Percentiles rank a stretch among this genome's conserved stretches.
phyloP scores from a whole-genome alignment of 1,284 basidiomycete species.

The Irpex sp. region DNA sequence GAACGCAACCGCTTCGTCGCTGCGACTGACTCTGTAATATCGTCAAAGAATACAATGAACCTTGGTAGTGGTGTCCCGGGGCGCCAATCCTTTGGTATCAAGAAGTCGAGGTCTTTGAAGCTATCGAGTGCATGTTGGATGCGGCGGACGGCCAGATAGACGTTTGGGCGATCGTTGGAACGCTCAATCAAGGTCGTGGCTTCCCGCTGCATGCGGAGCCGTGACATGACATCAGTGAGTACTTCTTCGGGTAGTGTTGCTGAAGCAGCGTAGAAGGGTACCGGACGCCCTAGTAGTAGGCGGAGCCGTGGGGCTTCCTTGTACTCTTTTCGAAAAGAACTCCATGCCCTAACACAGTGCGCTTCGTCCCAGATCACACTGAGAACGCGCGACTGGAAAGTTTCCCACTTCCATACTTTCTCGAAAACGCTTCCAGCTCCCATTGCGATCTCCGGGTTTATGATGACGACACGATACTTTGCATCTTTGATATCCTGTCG shows the following conservation, averaged over 20 bases:
- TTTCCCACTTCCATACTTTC: conserved; percentile 22
- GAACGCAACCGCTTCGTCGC: conserved; percentile 11
- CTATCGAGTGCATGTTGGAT: conserved; percentile 5
- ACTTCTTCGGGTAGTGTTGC: conserved; percentile 4
- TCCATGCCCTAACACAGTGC: conserved; percentile 35
- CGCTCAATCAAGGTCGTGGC: not conserved
- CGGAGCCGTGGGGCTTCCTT: conserved; percentile 15
- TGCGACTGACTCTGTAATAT: conserved; percentile 14
- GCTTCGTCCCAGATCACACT: conserved; percentile 33
- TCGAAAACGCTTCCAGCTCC: conserved; percentile 17
- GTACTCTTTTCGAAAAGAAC: conserved; percentile 30
- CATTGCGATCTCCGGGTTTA: conserved; percentile 30
- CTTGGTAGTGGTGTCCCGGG: not conserved
- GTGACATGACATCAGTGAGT: not conserved
- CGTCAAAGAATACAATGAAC: conserved; percentile 31
- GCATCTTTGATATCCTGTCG: conserved; percentile 27
- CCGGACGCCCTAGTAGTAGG: not conserved
- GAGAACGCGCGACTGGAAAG: conserved; percentile 21
- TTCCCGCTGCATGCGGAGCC: not conserved
- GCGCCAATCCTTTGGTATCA: conserved; percentile 7
- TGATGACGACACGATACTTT: conserved; percentile 27
- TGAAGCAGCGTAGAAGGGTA: conserved; percentile 4
- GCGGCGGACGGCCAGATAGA: not conserved
- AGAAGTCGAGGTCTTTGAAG: conserved; percentile 2
- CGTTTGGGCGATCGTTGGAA: conserved; percentile 8